Evolutionary conservation across 2,329 filamentous ascomycete genomes (phyloP).

Genomic region (Stemphylium vesicarium): DNA sequence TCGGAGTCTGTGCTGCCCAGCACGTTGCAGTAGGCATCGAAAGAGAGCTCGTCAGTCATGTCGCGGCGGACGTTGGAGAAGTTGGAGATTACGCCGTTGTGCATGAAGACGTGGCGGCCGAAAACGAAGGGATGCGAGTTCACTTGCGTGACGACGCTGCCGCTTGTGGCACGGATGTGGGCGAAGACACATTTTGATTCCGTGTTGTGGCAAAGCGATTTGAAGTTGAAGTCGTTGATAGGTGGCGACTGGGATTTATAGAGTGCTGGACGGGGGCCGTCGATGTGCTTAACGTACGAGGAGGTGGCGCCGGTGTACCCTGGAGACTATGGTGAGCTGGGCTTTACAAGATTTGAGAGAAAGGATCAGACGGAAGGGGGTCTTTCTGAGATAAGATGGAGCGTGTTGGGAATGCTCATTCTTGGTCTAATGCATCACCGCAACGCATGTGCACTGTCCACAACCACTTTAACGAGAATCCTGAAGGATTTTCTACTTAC

Average conservation of each 20-base stretch:
- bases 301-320: conserved; percentile 57
- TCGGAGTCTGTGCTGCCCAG: conserved; percentile 61
- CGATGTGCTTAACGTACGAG: conserved; percentile 47
- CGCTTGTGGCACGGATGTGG: conserved; percentile 60
- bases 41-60: conserved; percentile 53
- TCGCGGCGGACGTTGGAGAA: conserved; percentile 57
- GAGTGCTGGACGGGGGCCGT: conserved; percentile 54
- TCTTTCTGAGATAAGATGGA: no score
- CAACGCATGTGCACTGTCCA: no score
- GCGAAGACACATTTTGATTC: conserved; percentile 58
- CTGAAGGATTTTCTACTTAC: conserved; percentile 28
- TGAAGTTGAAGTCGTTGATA: conserved; percentile 61
- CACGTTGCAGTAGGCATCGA: conserved; percentile 57
- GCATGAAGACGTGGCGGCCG: conserved; percentile 62
- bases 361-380: not conserved
- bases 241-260: conserved; percentile 62
- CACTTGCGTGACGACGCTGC: conserved; percentile 55
- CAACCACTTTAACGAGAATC: no score
- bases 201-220: conserved; percentile 59
- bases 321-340: conserved; percentile 10
- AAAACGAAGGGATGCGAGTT: conserved; percentile 65
- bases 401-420: not conserved
- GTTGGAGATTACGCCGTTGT: conserved; percentile 60
- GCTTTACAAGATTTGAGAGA: not conserved
- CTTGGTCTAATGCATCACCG: not conserved